A percentile compares a stretch with the other conserved stretches of the same genome.
Evolutionary conservation across 2,329 filamentous ascomycete genomes (phyloP).

Genomic region (Diplodia corticola): DNA sequence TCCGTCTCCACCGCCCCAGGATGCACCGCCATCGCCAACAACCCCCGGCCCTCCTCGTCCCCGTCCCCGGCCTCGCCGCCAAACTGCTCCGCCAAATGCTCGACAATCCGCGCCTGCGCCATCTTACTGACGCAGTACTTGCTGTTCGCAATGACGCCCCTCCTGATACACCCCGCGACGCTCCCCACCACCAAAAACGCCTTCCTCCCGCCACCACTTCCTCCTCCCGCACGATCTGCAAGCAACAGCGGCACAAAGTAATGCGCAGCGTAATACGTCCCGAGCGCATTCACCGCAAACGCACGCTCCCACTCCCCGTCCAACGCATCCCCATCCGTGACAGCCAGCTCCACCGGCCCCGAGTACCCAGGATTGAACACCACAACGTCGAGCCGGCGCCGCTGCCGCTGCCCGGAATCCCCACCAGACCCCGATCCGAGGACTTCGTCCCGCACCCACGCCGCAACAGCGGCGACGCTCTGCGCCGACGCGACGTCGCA

Average conservation of each 20-base stretch:
- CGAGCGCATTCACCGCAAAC: conserved; percentile 41
- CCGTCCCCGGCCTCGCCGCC: too few relatives aligned
- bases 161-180: conserved; percentile 39
- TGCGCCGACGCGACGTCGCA: conserved; percentile 36
- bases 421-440: too few relatives aligned
- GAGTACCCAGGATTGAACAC: conserved; percentile 31
- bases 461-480: conserved; percentile 28
- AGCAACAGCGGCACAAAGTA: conserved; percentile 37
- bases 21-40: conserved; percentile 38
- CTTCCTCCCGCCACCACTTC: not conserved
- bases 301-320: conserved; percentile 36
- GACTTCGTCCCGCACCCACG: not conserved
- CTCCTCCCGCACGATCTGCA: not conserved
- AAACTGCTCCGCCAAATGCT: conserved; percentile 42
- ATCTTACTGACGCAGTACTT: conserved; percentile 42
- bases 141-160: conserved; percentile 44
- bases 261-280: conserved; percentile 41
- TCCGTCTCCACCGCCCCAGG: conserved; percentile 41
- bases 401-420: too few relatives aligned
- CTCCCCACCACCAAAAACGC: conserved; percentile 32
- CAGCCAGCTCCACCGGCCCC: conserved; percentile 36
- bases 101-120: conserved; percentile 41
- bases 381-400: not conserved
- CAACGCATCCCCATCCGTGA: conserved; percentile 35
- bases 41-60: too few relatives aligned